phyloP scores from a whole-genome alignment of 805 yeast genomes.

The Kuraishia piskuri region DNA sequence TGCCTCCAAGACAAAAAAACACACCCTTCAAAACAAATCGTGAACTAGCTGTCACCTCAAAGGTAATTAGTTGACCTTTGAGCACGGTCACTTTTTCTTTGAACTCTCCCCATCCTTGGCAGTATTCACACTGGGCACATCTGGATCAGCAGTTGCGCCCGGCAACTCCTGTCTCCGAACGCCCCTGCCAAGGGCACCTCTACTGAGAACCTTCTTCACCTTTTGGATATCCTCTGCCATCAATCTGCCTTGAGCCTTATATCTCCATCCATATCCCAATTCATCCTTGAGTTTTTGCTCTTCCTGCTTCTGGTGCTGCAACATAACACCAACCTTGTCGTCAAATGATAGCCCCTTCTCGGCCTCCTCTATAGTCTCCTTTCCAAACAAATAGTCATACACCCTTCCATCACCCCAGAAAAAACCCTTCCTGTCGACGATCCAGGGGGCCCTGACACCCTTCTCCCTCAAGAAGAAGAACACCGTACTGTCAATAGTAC shows the following conservation, averaged over 20 bases:
- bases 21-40: too few species aligned
- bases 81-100: neutral
- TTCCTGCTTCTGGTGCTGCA: constrained; percentile 37
- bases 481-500: constrained; percentile 66
- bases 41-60: too few species aligned
- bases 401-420: constrained; percentile 92
- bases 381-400: constrained; percentile 73
- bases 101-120: neutral
- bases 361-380: constrained; percentile 68
- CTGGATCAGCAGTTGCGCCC: neutral
- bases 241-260: constrained; percentile 36
- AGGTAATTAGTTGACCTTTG: neutral
- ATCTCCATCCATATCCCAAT: constrained; percentile 54
- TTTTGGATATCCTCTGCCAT: constrained; percentile 33
- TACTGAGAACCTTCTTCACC: constrained; percentile 12
- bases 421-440: constrained; percentile 79
- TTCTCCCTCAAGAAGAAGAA: constrained; percentile 64
- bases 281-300: constrained; percentile 41
- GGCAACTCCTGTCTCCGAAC: neutral
- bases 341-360: constrained; percentile 62
- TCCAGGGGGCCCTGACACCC: constrained; percentile 52
- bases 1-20: neutral
- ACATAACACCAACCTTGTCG: constrained; percentile 42
- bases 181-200: neutral
- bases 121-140: constrained; percentile 5